Percentiles rank a stretch among this genome's conserved stretches.
Conservation (phyloP, 2,329 filamentous ascomycete genomes). For the Microdochium nivale region DNA sequence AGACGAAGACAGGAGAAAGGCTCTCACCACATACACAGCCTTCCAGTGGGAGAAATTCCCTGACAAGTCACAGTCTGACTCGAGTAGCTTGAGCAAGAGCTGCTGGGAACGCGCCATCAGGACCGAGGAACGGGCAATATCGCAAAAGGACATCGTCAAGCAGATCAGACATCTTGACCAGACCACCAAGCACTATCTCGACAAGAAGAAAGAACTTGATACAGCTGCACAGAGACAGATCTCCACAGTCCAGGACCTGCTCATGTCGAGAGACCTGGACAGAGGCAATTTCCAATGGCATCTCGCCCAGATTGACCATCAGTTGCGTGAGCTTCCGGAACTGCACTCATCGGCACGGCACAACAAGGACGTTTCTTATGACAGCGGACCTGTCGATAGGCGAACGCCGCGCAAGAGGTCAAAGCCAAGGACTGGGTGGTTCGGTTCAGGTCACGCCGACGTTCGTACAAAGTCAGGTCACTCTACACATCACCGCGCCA, state of each 20-base stretch:
- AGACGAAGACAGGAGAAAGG: background rate
- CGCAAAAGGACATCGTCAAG: background rate
- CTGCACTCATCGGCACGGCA: constrained; percentile 2
- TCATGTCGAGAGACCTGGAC: constrained; percentile 26
- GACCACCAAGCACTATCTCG: background rate
- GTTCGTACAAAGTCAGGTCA: constrained; percentile 5
- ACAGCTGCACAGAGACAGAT: constrained; percentile 31
- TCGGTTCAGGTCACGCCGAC: background rate
- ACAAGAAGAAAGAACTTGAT: constrained; percentile 28
- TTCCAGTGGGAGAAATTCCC: background rate
- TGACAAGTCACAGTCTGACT: background rate
- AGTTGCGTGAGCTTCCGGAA: constrained; percentile 19
- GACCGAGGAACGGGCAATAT: background rate
- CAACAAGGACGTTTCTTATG: background rate
- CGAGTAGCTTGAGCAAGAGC: background rate
- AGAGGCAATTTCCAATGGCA: constrained; percentile 25
- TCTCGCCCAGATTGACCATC: constrained; percentile 35
- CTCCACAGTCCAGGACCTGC: constrained; percentile 24
- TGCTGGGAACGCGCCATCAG: background rate
- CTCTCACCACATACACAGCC: background rate
- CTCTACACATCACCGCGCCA: constrained; percentile 4
- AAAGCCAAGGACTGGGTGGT: background rate
- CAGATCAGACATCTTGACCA: background rate
- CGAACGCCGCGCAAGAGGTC: constrained; percentile 2
- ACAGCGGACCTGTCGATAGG: background rate